Evolutionary conservation across 345 rosid species (phyloP), one percentile per base, ranked within the genome.

Genomic region (Ailanthus altissimus): DNA sequence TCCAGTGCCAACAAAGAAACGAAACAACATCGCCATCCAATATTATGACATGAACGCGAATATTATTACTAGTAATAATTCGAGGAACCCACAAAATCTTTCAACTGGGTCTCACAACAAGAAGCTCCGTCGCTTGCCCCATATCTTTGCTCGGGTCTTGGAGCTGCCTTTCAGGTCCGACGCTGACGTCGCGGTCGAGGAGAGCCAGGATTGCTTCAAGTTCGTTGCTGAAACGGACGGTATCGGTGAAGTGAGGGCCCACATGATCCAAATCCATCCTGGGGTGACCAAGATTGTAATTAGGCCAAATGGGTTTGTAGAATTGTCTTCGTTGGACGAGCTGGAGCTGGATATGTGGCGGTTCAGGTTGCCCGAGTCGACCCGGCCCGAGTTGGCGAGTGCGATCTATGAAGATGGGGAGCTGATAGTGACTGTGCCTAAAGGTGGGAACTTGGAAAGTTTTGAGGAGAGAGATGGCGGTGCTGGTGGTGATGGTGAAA

Each of bases 331-430:
- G 14, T 73, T 92, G 76, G 90, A 89, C 77, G 92, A 87, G 62
- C 83, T 96, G 82, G 98, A 93, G 82, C 88, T 96, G 50, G 98
- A 96, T 72, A 88, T 91, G 86, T 96, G 99, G 99, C 87, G 98
- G 74, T 94, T 94, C 77, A 82, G 98, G 80, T 70, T 96, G 38
- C 99, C 97, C 23, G 94, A 92, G 70, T 81, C 97, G 3, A 96
- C 98, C 12, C 74, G 91, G 76, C 95, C 99, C 18, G 97, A 96
- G 84, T 92, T 94, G n/a, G 97, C 97, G 15, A 91, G 92, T 61
- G 99, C 97, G 46, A 90, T 81, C 70, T 85, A 84, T 50, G 82
- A 70, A 23, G 94, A 89, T 11, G 97, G 97, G 6, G 93, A 88
- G 85, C 80, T 96, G 85, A 83, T 89, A 32, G 99, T 96, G 67